Percentiles rank a stretch among this genome's conserved stretches.
These are phyloP conservation scores for Sphaerulina musiva DNA, from an alignment of 2,329 filamentous ascomycete genomes.

Conservation along the genomic window DNA sequence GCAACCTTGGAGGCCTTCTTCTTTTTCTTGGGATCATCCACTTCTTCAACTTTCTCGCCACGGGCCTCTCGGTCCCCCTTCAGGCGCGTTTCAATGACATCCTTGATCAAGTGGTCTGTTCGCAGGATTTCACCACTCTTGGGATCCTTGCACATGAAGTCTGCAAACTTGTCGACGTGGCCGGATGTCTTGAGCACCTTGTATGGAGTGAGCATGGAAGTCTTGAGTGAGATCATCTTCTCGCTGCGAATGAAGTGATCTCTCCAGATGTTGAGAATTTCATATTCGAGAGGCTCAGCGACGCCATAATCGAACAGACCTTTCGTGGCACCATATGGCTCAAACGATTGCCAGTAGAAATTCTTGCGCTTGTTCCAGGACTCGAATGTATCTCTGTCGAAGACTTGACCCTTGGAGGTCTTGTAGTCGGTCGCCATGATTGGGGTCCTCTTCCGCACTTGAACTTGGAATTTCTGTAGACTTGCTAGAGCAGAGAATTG, in stretches of 20 bases:
- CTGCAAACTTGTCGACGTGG: constrained; percentile 95
- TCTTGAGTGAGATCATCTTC: constrained; percentile 93
- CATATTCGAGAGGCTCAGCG: constrained; percentile 76
- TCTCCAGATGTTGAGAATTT: constrained; percentile 82
- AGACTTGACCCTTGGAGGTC: constrained; percentile 81
- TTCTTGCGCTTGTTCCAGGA: constrained; percentile 77
- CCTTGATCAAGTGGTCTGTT: constrained; percentile 93
- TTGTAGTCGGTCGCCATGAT: constrained; percentile 57
- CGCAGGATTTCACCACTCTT: constrained; percentile 95
- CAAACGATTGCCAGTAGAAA: constrained; percentile 94
- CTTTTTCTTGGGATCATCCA: constrained; percentile 78
- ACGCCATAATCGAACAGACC: constrained; percentile 86
- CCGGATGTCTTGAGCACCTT: constrained; percentile 88
- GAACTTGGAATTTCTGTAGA: constrained; percentile 23
- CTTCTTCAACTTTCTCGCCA: constrained; percentile 68
- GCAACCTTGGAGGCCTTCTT: constrained; percentile 67
- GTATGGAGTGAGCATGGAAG: constrained; percentile 86
- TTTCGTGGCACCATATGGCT: constrained; percentile 61
- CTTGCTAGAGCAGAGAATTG: constrained; percentile 17
- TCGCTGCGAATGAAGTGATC: constrained; percentile 91
- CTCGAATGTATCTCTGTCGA: constrained; percentile 77
- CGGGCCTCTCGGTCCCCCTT: constrained; percentile 91
- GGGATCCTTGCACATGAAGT: constrained; percentile 90
- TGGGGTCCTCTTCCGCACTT: constrained; percentile 32
- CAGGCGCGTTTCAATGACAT: constrained; percentile 77